Percentiles rank a stretch among this genome's conserved stretches.
These are phyloP conservation scores for Rhodotorula taiwanensis DNA, from an alignment of 768 basidiomycete genomes.

Conservation along the genomic window DNA sequence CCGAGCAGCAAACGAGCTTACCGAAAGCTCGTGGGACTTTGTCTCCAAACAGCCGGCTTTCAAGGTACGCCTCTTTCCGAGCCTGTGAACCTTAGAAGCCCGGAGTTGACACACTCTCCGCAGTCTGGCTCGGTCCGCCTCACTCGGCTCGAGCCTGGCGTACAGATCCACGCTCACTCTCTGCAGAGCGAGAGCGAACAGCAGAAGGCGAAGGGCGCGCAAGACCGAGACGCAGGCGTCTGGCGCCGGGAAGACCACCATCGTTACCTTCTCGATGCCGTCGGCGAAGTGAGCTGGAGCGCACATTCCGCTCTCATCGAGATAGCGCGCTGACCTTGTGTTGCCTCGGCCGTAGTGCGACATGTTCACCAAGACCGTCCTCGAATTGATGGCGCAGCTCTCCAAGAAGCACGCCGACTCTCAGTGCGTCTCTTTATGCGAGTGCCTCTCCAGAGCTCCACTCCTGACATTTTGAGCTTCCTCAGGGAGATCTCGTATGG, in stretches of 20 bases:
- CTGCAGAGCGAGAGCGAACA: slow-evolving; percentile 1
- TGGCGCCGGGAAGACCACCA: slow-evolving; percentile 2
- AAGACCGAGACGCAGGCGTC: not conserved
- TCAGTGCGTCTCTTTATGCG: slow-evolving; percentile 5
- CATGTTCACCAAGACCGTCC: slow-evolving; percentile 8
- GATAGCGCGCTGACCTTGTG: no score
- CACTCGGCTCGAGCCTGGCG: slow-evolving; percentile 14
- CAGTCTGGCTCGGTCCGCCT: slow-evolving; percentile 33
- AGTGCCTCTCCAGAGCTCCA: not conserved
- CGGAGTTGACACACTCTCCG: not conserved
- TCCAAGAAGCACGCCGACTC: slow-evolving; percentile 18
- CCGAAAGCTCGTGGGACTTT: slow-evolving; percentile 32
- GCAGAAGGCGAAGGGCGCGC: not conserved
- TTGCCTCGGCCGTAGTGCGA: no score
- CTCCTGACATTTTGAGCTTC: slow-evolving; percentile 6
- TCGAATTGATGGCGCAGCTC: slow-evolving; percentile 16
- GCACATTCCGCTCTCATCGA: not conserved
- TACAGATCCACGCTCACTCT: slow-evolving; percentile 2
- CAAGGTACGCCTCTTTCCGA: not conserved
- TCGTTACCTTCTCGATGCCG: slow-evolving; percentile 2
- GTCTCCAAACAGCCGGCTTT: slow-evolving; percentile 11
- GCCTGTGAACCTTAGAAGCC: not conserved
- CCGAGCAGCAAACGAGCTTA: slow-evolving; percentile 37
- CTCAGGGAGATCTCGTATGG: slow-evolving; percentile 17
- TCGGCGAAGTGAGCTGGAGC: slow-evolving; percentile 6